These are phyloP conservation scores for Hyaloperonospora arabidopsidis DNA, from an alignment of 352 stramenopile species.

Conservation along the genomic window DNA sequence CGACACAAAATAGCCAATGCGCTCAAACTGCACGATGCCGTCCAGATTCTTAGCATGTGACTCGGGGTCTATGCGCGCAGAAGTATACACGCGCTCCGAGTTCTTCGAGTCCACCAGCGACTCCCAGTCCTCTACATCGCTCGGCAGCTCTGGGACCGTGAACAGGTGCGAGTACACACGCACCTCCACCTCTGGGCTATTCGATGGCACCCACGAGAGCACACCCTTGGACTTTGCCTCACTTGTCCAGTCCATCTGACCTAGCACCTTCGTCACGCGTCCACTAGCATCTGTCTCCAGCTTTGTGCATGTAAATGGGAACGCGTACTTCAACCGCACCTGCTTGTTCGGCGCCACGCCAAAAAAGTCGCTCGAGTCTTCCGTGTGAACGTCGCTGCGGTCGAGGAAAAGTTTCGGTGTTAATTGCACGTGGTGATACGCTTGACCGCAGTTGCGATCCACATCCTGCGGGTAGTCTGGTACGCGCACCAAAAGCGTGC, in stretches of 20 bases:
- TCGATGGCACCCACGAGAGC: constrained; percentile 92
- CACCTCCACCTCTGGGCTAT: constrained; percentile 80
- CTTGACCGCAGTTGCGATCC: constrained; percentile 41
- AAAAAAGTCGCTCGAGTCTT: constrained; percentile 88
- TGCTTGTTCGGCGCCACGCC: constrained; percentile 92
- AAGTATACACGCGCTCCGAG: constrained; percentile 72
- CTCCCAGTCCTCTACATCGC: constrained; percentile 64
- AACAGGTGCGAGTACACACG: constrained; percentile 97
- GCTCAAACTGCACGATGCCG: constrained; percentile 93
- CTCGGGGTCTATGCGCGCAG: constrained; percentile 87
- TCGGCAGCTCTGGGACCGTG: constrained; percentile 80
- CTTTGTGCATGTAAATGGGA: constrained; percentile 89
- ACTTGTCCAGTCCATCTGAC: constrained; percentile 59
- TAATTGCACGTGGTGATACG: constrained; percentile 55
- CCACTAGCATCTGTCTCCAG: constrained; percentile 63
- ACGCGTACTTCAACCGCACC: constrained; percentile 95
- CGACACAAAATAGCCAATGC: constrained; percentile 96
- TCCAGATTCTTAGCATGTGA: constrained; percentile 52
- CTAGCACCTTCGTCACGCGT: constrained; percentile 52
- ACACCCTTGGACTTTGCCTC: constrained; percentile 90
- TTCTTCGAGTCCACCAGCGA: constrained; percentile 78
- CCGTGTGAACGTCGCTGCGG: constrained; percentile 54
- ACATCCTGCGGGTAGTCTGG: constrained; percentile 70
- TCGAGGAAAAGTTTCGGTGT: constrained; percentile 64
- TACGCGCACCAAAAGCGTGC: constrained; percentile 41